Percentiles rank a stretch among this genome's conserved stretches.
Conservation (phyloP, 345 rosid genomes). For the Hypericum androsaemum region DNA sequence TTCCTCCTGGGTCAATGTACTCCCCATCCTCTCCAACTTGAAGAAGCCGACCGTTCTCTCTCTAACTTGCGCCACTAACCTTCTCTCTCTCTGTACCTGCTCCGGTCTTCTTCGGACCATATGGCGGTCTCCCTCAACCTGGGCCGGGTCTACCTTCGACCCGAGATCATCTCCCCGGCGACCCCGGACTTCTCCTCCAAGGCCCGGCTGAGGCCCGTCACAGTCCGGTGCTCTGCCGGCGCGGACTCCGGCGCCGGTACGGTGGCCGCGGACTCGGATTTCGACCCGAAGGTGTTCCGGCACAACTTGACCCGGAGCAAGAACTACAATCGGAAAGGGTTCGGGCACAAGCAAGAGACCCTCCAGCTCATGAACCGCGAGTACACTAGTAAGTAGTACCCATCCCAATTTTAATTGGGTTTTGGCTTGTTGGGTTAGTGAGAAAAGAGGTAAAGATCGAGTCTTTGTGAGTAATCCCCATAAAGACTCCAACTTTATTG, state of each 20-base stretch:
- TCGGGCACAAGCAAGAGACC: constrained; percentile 83
- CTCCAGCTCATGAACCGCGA: constrained; percentile 73
- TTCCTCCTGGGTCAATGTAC: constrained; percentile 8
- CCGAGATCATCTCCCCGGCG: constrained; percentile 19
- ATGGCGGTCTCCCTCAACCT: constrained; percentile 69
- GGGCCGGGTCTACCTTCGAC: constrained; percentile 39
- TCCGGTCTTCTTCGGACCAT: neutral
- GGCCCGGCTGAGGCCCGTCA: constrained; percentile 22
- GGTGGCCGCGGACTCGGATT: constrained; percentile 45
- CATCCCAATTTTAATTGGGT: neutral
- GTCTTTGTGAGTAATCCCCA: too few relatives aligned
- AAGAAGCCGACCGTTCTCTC: too few relatives aligned
- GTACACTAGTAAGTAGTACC: constrained; percentile 58
- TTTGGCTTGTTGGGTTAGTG: neutral
- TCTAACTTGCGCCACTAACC: constrained; percentile 10
- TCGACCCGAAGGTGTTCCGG: constrained; percentile 70
- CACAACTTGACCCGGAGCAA: constrained; percentile 74
- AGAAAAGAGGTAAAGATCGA: neutral
- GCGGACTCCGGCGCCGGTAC: constrained; percentile 16
- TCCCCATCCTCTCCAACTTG: neutral
- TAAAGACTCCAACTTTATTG: too few relatives aligned
- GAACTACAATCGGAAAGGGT: constrained; percentile 76
- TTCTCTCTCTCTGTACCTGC: neutral
- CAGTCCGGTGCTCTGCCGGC: constrained; percentile 43
- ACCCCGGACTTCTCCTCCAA: constrained; percentile 15